Base-by-base conservation (phyloP, 768 basidiomycete species). In the Leccinum rimulosum region DNA sequence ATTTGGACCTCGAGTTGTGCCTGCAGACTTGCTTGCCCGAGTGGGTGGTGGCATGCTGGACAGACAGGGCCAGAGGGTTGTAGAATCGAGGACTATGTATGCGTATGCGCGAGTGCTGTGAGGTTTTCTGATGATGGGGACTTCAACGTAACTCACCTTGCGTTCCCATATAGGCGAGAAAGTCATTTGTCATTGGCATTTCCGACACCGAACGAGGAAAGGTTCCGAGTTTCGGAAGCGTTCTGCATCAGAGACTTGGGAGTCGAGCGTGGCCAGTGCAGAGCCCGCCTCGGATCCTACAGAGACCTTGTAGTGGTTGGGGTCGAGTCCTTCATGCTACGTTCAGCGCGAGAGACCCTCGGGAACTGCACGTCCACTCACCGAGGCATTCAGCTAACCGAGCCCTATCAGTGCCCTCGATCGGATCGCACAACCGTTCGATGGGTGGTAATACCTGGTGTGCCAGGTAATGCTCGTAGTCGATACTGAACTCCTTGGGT, bases 341-440 rank as follows among this genome's bases (percentile, higher is more conserved):
- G 12, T 19, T 62, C 51, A 62, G 56, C 59, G 40, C 30, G 17
- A 55, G 27, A 27, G n/a, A 31, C 10, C 31, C 4, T 10, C 22
- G 9, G 4, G 2, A 45, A 31, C 5, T 7, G 9, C 22, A 40
- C 30, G 62, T 33, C 15, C 22, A 72, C 82, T 54, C 69, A 93
- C 95, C 96, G 6, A 99, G 84, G 71, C 94, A 98, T 76, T 98
- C 96, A 0, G 97, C 97, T 19, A 99, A 77, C 38, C 95, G 83
- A 8, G 95, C 79, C 28, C 92, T 84, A 67, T 98, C 96, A 0
- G 95, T 98, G 6, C 95, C 96, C 66, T 97, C 93, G 49, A 99
- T 98, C 2, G 92, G 89, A 47, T 97, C 97, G 70, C 97, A 99
- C 52, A 99, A 75, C 64, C 97, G 88, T 68, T 97, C 92, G 57